These are phyloP conservation scores for Juglanconis sp. DNA, from an alignment of 2,329 filamentous ascomycete species.

Conservation along the genomic window DNA sequence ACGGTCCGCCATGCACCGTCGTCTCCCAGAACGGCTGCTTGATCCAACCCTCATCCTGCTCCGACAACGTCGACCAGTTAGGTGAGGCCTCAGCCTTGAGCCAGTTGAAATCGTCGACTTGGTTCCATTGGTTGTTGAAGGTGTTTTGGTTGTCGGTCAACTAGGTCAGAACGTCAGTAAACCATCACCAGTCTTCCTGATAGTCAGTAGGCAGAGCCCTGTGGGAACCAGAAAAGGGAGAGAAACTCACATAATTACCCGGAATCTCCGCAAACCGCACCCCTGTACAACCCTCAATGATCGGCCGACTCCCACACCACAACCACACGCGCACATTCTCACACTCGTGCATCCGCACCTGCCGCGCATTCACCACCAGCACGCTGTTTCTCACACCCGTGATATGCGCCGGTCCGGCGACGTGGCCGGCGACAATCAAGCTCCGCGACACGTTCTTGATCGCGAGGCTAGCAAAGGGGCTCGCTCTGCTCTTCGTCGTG, in stretches of 20 bases:
- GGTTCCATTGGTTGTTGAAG: slow-evolving; percentile 71
- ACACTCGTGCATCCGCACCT: slow-evolving; percentile 91
- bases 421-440: slow-evolving; percentile 73
- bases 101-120: slow-evolving; percentile 98
- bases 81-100: slow-evolving; percentile 81
- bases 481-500: slow-evolving; percentile 32
- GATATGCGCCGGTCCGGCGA: slow-evolving; percentile 78
- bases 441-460: slow-evolving; percentile 68
- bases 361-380: slow-evolving; percentile 76
- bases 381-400: slow-evolving; percentile 70
- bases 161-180: slow-evolving; percentile 15
- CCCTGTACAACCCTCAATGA: slow-evolving; percentile 82
- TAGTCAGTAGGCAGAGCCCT: slow-evolving; percentile 2
- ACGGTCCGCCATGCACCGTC: slow-evolving; percentile 61
- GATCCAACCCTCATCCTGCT: slow-evolving; percentile 49
- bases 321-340: slow-evolving; percentile 79
- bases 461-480: slow-evolving; percentile 64
- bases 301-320: slow-evolving; percentile 76
- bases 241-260: slow-evolving; percentile 59
- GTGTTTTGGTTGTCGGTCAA: slow-evolving; percentile 23
- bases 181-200: not conserved
- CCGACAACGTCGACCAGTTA: slow-evolving; percentile 74
- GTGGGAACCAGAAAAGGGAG: not conserved
- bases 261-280: slow-evolving; percentile 81
- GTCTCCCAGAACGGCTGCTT: slow-evolving; percentile 65